These are phyloP conservation scores for Microbotryum silenes-acaulis DNA, from an alignment of 1,284 basidiomycete genomes.

Conservation along the genomic window DNA sequence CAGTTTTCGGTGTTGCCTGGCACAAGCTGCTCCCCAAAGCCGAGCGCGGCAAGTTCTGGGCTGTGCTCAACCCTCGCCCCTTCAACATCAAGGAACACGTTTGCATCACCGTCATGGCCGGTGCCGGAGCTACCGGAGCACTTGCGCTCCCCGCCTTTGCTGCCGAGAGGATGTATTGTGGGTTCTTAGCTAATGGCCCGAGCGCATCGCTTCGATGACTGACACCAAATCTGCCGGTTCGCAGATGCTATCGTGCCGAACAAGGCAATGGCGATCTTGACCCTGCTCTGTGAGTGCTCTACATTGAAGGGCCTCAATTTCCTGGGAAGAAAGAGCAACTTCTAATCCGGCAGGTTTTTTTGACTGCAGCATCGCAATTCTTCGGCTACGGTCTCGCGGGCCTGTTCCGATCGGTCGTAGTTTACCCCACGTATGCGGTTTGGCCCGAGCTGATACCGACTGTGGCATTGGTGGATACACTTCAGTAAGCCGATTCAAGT, in stretches of 20 bases:
- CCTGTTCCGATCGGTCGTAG: slow-evolving; percentile 23
- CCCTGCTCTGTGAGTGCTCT: slow-evolving; percentile 6
- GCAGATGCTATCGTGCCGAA: slow-evolving; percentile 50
- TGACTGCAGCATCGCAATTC: background rate
- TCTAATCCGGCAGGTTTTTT: too few species aligned
- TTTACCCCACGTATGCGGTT: slow-evolving; percentile 33
- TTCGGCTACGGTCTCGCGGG: slow-evolving; percentile 28
- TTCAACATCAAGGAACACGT: slow-evolving; percentile 35
- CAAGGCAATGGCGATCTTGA: slow-evolving; percentile 39
- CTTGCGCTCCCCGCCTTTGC: background rate
- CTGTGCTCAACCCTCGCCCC: slow-evolving; percentile 29
- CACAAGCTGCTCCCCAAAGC: slow-evolving; percentile 18
- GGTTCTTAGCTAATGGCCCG: background rate
- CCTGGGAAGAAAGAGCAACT: too few species aligned
- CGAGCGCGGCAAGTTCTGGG: slow-evolving; percentile 25
- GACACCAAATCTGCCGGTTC: slow-evolving; percentile 38
- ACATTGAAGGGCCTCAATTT: too few species aligned
- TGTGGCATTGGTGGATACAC: slow-evolving; percentile 52
- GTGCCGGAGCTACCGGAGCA: slow-evolving; percentile 8
- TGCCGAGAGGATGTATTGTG: slow-evolving; percentile 8
- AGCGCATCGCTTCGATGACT: too few species aligned
- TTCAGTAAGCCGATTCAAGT: slow-evolving; percentile 39
- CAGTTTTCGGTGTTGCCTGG: slow-evolving; percentile 14
- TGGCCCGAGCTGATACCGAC: slow-evolving; percentile 40
- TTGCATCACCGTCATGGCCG: slow-evolving; percentile 19